Evolutionary conservation across 2,329 filamentous ascomycete species (phyloP), one percentile per base, ranked within the genome.

Genomic region (Neodidymelliopsis sp.): DNA sequence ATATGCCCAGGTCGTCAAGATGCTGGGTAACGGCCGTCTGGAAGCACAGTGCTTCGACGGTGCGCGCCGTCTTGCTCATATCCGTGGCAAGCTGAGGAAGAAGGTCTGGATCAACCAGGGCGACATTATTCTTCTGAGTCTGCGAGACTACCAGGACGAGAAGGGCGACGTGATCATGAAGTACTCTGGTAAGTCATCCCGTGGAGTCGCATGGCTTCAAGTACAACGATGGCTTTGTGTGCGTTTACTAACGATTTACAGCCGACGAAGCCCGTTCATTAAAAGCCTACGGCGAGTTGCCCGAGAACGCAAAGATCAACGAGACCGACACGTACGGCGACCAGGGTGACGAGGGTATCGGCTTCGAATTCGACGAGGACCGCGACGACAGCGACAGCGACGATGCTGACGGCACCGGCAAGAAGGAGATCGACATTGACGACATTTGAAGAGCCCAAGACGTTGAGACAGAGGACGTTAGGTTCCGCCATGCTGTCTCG

Each of bases 281-380:
- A 70, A 97, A 97, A 81, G 90, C 91, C 56, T 97, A 97, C 77
- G 94, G 94, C 75, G 94, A 99, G 78, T 83, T 99, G 53, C 94
- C 94, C 64, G 94, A 97, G 80, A 89, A 86, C 70, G 94, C 94
- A 75, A 97, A 97, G 88, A 99, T 99, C 85, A 99, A 99, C 85
- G 94, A 99, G 85, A 96, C 91, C 59, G 94, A 97, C 77, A 96
- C 91, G 36, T 96, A 85, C 72, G 85, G 90, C 70, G 90, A 92
- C 76, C 90, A 92, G 75, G 92, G 91, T 76, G 89, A 96, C 75
- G 93, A 94, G 76, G 71, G 96, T 71, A 91, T 89, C 79, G 94
- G 94, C 79, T 96, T 99, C 82, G 94, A 97, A 80, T 97, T 97
- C 81, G 94, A 95, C 79, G 92, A 97, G 76, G 93, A 96, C 76